Evolutionary conservation across 2,329 filamentous ascomycete species (phyloP).

Genomic region (Cadophora sp.): DNA sequence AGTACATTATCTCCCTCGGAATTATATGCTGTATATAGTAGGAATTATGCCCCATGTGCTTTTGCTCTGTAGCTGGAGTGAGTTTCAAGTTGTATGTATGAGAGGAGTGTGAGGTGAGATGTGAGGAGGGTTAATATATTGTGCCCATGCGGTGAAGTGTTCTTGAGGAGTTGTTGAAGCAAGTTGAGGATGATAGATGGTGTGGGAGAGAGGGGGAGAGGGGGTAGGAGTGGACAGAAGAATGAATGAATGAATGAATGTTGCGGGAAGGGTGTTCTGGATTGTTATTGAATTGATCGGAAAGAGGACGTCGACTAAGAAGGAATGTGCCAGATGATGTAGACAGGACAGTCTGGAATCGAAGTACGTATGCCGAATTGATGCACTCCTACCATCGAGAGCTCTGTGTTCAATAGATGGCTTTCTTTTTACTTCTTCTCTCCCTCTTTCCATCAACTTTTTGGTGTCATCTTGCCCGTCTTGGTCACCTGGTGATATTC

Average conservation of each 20-base stretch:
- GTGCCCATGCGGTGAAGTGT: no score
- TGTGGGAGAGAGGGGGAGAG: no score
- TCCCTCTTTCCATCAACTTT: no score
- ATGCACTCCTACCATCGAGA: not conserved
- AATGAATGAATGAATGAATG: no score
- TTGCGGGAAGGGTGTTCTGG: conserved; percentile 11
- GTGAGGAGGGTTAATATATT: conserved; percentile 18
- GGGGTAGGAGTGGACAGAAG: no score
- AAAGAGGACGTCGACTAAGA: conserved; percentile 17
- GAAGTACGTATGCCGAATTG: not conserved
- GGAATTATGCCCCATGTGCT: no score
- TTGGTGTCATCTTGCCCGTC: no score
- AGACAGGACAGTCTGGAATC: conserved; percentile 22
- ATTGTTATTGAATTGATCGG: conserved; percentile 28
- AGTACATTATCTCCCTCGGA: no score
- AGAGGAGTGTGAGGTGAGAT: not conserved
- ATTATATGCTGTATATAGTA: no score
- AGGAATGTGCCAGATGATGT: conserved; percentile 21
- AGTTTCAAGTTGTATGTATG: no score
- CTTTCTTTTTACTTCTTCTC: not conserved
- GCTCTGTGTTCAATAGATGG: not conserved
- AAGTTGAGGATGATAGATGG: not conserved
- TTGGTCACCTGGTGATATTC: not conserved
- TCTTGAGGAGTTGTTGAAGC: conserved; percentile 20
- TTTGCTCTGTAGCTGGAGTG: no score